Evolutionary conservation across 1,284 basidiomycete genomes (phyloP).

Genomic region (Peniophora sp.): DNA sequence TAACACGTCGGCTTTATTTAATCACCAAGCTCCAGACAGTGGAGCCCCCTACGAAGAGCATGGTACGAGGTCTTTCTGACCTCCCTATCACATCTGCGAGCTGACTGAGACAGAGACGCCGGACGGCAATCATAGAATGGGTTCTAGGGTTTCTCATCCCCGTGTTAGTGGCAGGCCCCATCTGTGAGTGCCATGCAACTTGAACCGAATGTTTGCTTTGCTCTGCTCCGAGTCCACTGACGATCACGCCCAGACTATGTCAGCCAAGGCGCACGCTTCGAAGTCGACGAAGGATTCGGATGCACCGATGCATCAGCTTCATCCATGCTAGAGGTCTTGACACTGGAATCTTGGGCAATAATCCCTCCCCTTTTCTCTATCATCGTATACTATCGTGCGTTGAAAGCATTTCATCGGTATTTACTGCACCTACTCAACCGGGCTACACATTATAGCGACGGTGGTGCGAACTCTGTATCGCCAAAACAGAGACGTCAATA

Average conservation of each 20-base stretch:
- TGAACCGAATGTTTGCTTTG: no score
- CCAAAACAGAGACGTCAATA: not conserved
- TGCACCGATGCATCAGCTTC: not conserved
- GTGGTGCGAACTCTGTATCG: not conserved
- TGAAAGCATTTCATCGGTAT: not conserved
- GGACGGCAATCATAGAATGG: not conserved
- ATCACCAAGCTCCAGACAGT: not conserved
- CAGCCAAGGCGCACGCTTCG: not conserved
- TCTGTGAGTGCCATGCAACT: not conserved
- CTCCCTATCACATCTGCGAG: not conserved
- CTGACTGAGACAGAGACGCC: not conserved
- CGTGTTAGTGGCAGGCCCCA: not conserved
- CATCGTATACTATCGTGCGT: not conserved
- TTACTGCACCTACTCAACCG: not conserved
- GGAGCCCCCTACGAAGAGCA: not conserved
- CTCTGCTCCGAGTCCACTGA: not conserved
- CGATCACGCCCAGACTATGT: not conserved
- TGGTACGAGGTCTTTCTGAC: not conserved
- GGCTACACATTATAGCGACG: not conserved
- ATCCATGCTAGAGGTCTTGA: not conserved
- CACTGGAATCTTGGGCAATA: not conserved
- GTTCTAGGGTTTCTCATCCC: not conserved
- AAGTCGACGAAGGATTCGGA: not conserved
- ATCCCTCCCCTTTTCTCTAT: not conserved
- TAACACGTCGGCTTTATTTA: not conserved